Conservation (phyloP, 2,329 filamentous ascomycete genomes). For the Sarocladium strictum region DNA sequence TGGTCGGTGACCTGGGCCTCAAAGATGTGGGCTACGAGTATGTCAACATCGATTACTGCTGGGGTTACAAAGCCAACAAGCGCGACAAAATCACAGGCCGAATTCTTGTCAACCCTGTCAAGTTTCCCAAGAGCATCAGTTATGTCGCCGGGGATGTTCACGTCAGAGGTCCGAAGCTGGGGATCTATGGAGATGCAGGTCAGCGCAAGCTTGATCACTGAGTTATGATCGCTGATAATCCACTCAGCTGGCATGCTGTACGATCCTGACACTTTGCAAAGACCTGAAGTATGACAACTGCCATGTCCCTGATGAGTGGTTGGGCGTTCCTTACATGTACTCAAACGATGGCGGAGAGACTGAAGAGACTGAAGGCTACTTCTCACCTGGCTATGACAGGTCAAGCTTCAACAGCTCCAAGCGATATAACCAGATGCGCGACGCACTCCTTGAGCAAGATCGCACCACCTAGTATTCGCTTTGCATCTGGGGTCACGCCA, state of each 20-base stretch:
- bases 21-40: slow-evolving; percentile 51
- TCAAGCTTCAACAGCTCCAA: slow-evolving; percentile 24
- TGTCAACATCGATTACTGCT: slow-evolving; percentile 60
- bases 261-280: slow-evolving; percentile 4
- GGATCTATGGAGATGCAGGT: slow-evolving; percentile 56
- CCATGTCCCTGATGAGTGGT: slow-evolving; percentile 31
- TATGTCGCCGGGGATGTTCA: slow-evolving; percentile 49
- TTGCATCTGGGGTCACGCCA: slow-evolving; percentile 47
- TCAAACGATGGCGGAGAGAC: slow-evolving; percentile 18
- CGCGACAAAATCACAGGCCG: slow-evolving; percentile 33
- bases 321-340: slow-evolving; percentile 23
- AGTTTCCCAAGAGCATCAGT: slow-evolving; percentile 54
- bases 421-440: slow-evolving; percentile 45
- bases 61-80: slow-evolving; percentile 34
- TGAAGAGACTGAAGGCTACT: background rate
- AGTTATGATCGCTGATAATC: too few species aligned
- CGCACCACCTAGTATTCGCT: slow-evolving; percentile 44
- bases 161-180: slow-evolving; percentile 51
- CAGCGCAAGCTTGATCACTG: slow-evolving; percentile 15
- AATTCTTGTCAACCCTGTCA: slow-evolving; percentile 39
- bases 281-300: slow-evolving; percentile 42
- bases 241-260: slow-evolving; percentile 8
- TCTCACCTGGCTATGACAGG: slow-evolving; percentile 18
- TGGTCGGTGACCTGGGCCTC: slow-evolving; percentile 42
- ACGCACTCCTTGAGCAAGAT: slow-evolving; percentile 38